phyloP scores from a whole-genome alignment of 2,329 filamentous ascomycete genomes.

The Penicillium oxalicum region DNA sequence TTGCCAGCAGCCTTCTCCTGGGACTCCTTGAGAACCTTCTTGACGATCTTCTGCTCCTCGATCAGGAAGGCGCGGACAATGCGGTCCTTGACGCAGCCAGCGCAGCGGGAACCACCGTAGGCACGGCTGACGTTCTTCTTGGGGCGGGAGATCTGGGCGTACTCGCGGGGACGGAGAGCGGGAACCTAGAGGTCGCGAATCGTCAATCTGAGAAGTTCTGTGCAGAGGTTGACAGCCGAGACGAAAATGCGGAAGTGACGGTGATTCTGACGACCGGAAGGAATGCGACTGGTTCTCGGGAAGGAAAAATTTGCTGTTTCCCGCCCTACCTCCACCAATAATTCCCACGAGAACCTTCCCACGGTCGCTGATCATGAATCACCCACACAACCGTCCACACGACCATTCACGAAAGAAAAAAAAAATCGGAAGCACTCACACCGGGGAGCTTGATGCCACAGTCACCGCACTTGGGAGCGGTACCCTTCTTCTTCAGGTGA shows the following conservation, averaged over 20 bases:
- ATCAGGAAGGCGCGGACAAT: conserved; percentile 98
- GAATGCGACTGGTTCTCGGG: conserved; percentile 4
- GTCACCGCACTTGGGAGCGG: conserved; percentile 98
- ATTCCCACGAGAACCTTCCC: background rate
- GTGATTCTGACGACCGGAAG: conserved; percentile 5
- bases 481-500: conserved; percentile 99
- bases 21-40: conserved; percentile 99
- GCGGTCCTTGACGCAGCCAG: conserved; percentile 96
- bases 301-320: no score
- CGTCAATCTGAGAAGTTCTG: conserved; percentile 14
- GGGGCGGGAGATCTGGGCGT: conserved; percentile 92
- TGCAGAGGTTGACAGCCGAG: background rate
- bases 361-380: conserved; percentile 13
- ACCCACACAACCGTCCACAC: conserved; percentile 12
- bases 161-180: conserved; percentile 96
- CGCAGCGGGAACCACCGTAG: conserved; percentile 97
- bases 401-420: conserved; percentile 5
- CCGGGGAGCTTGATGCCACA: conserved; percentile 96
- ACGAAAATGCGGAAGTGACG: conserved; percentile 1
- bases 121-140: conserved; percentile 99
- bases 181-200: conserved; percentile 59
- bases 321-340: no score
- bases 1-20: conserved; percentile 60
- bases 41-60: conserved; percentile 99
- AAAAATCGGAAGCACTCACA: conserved; percentile 60